Base-by-base conservation (phyloP, 2,329 filamentous ascomycete genomes). In the Calonectria honghensis region DNA sequence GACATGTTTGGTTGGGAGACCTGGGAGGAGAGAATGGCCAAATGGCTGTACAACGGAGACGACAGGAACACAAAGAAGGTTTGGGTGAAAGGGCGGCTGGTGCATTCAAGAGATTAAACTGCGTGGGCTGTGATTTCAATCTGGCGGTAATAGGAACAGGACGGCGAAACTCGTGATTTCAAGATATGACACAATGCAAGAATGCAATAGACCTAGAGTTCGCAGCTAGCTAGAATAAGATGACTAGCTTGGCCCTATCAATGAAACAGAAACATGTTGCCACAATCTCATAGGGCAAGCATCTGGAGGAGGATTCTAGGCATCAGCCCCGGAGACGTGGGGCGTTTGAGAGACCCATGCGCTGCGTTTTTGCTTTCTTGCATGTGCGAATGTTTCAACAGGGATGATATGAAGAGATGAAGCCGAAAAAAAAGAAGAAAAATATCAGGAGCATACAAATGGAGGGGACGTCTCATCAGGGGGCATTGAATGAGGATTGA, bases 41-140 rank as follows among this genome's bases (percentile, higher is more conserved):
- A 99, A 88, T 99, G 97, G 97, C 88, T 98, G 75, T 99, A 94
- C 86, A 94, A 92, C 78, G 97, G 97, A 0, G 96, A 98, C 87
- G 97, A 98, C 85, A 89, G 96, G 79, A 98, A 98, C 84, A 96
- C 96, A 3, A 90, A 90, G 80, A 92, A 90, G 79, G 97, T 99
- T 6, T 99, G 96, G 96, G 96, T 98, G 2, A 92, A 90, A 82
- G 97, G 97, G 3, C 87, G 92, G 76, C 85, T 97, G 84, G 97
- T 98, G 63, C 95, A 98, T 86, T 84, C 89, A 83, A 85, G 87
- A 79, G 13, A 20, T 29, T 76, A 67, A 57, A 35, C 45, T 18
- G 69, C n/a, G 20, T 5, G 29, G 27, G 41, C 32, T 2, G 10
- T 6, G 18, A 11, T 24, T 39, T 27, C 27, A 13, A 32, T 2